Conservation (phyloP, 1,139 yeast genomes). For the Sugiyamaella xylanicola region DNA sequence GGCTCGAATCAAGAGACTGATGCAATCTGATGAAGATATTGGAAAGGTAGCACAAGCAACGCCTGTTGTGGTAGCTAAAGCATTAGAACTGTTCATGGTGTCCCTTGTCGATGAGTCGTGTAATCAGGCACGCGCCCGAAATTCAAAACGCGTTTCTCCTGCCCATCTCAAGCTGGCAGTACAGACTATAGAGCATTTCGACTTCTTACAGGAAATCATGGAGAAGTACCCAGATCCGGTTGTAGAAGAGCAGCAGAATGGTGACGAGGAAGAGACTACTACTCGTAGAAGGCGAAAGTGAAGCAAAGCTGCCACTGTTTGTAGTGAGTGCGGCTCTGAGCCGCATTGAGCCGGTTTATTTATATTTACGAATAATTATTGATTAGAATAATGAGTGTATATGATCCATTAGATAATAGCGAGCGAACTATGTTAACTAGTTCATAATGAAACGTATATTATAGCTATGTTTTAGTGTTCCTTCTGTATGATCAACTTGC, state of each 20-base stretch:
- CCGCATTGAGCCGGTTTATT: background rate
- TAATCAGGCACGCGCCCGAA: conserved; percentile 71
- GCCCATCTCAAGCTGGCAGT: conserved; percentile 85
- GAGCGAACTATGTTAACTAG: background rate
- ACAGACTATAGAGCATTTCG: conserved; percentile 84
- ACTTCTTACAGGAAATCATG: conserved; percentile 77
- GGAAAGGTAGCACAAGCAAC: conserved; percentile 99
- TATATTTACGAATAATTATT: background rate
- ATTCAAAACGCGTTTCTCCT: conserved; percentile 80
- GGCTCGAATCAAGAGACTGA: conserved; percentile 91
- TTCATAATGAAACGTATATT: background rate
- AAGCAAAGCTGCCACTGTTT: background rate
- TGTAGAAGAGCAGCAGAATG: conserved; percentile 16
- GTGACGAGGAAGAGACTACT: conserved; percentile 17
- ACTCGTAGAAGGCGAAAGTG: conserved; percentile 12
- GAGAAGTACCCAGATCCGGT: conserved; percentile 56
- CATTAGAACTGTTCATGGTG: conserved; percentile 88
- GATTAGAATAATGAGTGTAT: conserved; percentile 12
- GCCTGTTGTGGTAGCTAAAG: conserved; percentile 94
- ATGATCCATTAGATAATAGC: background rate
- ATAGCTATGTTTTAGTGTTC: background rate
- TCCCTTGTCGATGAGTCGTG: conserved; percentile 84
- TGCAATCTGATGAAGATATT: conserved; percentile 98
- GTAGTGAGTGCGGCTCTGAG: background rate
- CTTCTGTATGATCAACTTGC: too few relatives aligned